Evolutionary conservation across 2,329 filamentous ascomycete species (phyloP), one percentile per base, ranked within the genome.

Genomic region (Trichophyton verrucosum): DNA sequence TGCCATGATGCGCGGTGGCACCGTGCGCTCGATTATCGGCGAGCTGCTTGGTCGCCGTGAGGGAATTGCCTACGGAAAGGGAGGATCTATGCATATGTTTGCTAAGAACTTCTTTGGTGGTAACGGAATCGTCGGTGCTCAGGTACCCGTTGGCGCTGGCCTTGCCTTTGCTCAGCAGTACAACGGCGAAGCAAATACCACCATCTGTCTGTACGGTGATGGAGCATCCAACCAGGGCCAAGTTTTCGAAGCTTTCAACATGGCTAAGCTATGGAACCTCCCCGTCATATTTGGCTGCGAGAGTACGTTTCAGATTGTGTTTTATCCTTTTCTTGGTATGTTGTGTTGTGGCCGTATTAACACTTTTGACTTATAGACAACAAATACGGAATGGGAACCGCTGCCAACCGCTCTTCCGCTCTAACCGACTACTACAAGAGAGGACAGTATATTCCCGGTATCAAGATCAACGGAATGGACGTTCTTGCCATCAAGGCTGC

Each of bases 71-170:
- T 96, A 95, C 81, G 94, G 94, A 76, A 99, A 99, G 85, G 94
- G 94, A 76, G 94, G 94, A 67, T 96, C 91, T 66, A 99, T 99
- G 94, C 94, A 99, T 83, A 99, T 99, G 94, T 99, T 99, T 80
- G 81, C 91, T 70, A 91, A 91, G 78, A 89, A 89, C 67, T 99
- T 99, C 83, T 99, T 95, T 77, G 94, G 94, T 72, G 94, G 94
- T 71, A 99, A 99, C 80, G 94, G 94, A 80, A 99, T 99, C 68
- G 94, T 99, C 73, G 94, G 94, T 77, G 94, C 94, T 65, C 94
- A 99, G 81, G 94, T 99, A 53, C 94, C 94, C 64, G 91, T 99
- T 66, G 94, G 94, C 72, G 92, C 94, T 65, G 94, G 94, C 73
- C 85, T 99, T 68, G 94, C 91, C 65, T 99, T 99, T 72, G 94